phyloP scores from a whole-genome alignment of 1,139 yeast species.

The Kodamaea sp. region DNA sequence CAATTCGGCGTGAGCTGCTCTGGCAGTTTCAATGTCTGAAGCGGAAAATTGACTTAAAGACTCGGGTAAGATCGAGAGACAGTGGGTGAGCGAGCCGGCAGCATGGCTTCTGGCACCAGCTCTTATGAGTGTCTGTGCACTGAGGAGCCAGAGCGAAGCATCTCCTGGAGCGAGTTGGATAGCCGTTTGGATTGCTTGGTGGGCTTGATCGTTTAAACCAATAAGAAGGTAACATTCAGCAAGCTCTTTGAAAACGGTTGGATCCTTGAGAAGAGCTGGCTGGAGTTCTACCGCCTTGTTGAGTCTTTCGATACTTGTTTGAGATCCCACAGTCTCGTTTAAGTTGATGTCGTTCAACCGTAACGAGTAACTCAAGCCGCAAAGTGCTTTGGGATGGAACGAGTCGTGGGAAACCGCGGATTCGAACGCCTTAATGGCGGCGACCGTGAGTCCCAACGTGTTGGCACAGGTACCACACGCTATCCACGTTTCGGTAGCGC shows the following conservation, averaged over 20 bases:
- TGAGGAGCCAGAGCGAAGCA: conserved; percentile 46
- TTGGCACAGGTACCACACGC: conserved; percentile 53
- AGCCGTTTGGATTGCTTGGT: conserved; percentile 48
- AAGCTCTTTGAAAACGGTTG: conserved; percentile 46
- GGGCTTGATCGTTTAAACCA: conserved; percentile 53
- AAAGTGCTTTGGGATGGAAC: conserved; percentile 39
- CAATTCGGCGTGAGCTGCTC: conserved; percentile 54
- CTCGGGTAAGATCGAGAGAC: conserved; percentile 43
- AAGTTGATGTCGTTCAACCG: conserved; percentile 37
- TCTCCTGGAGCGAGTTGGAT: conserved; percentile 44
- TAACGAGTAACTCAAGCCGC: conserved; percentile 43
- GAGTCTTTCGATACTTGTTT: conserved; percentile 45
- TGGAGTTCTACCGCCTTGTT: conserved; percentile 36
- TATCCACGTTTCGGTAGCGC: conserved; percentile 49
- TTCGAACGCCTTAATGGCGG: conserved; percentile 50
- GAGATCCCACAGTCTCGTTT: conserved; percentile 43
- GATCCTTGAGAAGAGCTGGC: conserved; percentile 34
- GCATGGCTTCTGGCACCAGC: conserved; percentile 48
- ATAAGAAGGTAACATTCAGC: conserved; percentile 50
- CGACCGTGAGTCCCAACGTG: conserved; percentile 38
- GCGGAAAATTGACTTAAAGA: conserved; percentile 23
- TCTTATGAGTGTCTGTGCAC: conserved; percentile 48
- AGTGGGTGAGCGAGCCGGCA: conserved; percentile 44
- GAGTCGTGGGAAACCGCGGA: conserved; percentile 48
- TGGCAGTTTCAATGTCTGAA: conserved; percentile 45